Evolutionary conservation across 352 stramenopile genomes (phyloP).

Genomic region (Phytophthora hybrid): DNA sequence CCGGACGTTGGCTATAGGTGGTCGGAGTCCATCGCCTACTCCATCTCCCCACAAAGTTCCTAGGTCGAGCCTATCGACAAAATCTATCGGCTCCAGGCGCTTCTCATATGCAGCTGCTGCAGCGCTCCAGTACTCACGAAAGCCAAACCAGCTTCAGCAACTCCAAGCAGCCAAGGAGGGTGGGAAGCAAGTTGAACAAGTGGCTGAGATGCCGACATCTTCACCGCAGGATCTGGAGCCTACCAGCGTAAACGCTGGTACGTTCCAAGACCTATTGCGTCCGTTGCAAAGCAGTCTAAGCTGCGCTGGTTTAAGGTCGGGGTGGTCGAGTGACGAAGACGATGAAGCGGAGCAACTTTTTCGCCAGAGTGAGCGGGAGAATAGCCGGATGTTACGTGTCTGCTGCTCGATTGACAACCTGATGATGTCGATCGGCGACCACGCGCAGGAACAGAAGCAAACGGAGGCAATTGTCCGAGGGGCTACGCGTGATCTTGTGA

Average conservation of each 20-base stretch:
- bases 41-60: conserved; percentile 15
- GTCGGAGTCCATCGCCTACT: conserved; percentile 24
- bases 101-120: conserved; percentile 29
- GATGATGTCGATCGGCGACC: conserved; percentile 59
- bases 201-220: background rate
- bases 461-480: conserved; percentile 54
- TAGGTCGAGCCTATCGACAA: conserved; percentile 16
- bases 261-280: conserved; percentile 61
- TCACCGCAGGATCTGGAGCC: conserved; percentile 4
- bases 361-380: conserved; percentile 55
- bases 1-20: conserved; percentile 19
- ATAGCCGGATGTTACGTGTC: conserved; percentile 66
- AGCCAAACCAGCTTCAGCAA: conserved; percentile 46
- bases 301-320: conserved; percentile 44
- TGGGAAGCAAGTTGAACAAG: conserved; percentile 15
- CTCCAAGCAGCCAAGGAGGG: conserved; percentile 33
- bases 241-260: conserved; percentile 9
- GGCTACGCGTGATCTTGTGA: conserved; percentile 50
- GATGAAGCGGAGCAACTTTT: conserved; percentile 46
- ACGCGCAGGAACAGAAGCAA: conserved; percentile 59
- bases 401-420: conserved; percentile 78
- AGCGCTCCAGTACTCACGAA: conserved; percentile 45
- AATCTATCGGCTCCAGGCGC: conserved; percentile 20
- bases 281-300: conserved; percentile 70
- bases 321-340: conserved; percentile 48